These are phyloP conservation scores for Penicillium angulare DNA, from an alignment of 495 filamentous ascomycete genomes.

Conservation along the genomic window DNA sequence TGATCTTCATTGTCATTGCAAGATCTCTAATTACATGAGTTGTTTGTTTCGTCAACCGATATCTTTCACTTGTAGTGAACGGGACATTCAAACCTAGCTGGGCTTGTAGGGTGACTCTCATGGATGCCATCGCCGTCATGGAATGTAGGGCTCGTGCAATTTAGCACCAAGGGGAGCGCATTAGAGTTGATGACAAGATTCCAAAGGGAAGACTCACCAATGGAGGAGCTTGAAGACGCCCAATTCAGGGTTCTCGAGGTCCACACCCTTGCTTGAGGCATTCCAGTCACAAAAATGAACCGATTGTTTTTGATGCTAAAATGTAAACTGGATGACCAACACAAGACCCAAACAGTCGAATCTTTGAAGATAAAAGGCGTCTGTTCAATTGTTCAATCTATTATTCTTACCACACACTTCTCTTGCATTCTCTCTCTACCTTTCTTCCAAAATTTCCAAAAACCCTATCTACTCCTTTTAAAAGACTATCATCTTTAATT, in stretches of 20 bases:
- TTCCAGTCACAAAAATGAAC: conserved; percentile 16
- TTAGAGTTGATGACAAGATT: conserved; percentile 15
- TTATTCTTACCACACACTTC: conserved; percentile 14
- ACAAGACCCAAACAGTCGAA: conserved; percentile 6
- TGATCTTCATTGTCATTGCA: not conserved
- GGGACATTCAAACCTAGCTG: not conserved
- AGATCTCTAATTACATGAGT: not conserved
- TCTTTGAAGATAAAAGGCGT: conserved; percentile 24
- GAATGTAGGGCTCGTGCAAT: conserved; percentile 21
- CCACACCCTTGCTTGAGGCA: conserved; percentile 20
- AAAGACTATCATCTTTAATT: conserved; percentile 27
- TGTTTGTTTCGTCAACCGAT: too few species aligned
- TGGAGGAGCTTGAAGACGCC: conserved; percentile 1
- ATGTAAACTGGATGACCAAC: conserved; percentile 1
- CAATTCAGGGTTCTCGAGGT: conserved; percentile 2
- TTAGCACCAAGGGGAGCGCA: conserved; percentile 11
- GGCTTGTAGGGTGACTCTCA: conserved; percentile 9
- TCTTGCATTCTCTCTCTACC: conserved; percentile 8
- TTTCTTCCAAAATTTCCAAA: conserved; percentile 9
- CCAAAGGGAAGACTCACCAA: conserved; percentile 10
- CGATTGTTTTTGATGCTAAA: conserved; percentile 15
- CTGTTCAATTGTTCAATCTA: not conserved
- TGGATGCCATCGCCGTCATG: conserved; percentile 16
- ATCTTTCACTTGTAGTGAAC: not conserved
- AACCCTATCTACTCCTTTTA: conserved; percentile 9